Conservation (phyloP, 2,329 filamentous ascomycete genomes). For the Aspergillus fijiensis region DNA sequence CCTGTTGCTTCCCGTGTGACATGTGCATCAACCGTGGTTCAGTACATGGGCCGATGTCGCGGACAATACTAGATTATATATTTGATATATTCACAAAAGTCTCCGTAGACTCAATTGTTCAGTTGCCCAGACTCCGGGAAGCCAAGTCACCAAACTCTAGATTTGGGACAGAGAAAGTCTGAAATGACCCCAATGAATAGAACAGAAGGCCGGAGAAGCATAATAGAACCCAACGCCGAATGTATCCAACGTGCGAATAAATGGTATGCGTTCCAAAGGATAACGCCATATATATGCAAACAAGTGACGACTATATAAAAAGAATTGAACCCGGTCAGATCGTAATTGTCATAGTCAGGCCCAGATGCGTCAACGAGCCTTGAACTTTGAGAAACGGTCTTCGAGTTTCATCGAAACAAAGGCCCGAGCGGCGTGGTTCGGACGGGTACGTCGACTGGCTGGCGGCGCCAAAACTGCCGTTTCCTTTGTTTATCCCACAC, state of each 20-base stretch:
- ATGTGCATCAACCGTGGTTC: background rate
- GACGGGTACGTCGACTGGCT: constrained; percentile 7
- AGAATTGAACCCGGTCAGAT: constrained; percentile 6
- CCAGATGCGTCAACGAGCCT: background rate
- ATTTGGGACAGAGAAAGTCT: background rate
- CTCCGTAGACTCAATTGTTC: background rate
- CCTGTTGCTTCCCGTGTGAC: background rate
- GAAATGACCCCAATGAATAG: constrained; percentile 16
- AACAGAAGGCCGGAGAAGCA: background rate
- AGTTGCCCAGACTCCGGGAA: background rate
- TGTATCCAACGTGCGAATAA: constrained; percentile 7
- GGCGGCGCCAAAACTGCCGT: background rate
- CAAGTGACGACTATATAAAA: constrained; percentile 2
- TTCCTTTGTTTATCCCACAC: constrained; percentile 5
- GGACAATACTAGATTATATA: background rate
- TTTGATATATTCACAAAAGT: background rate
- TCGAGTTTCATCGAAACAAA: constrained; percentile 6
- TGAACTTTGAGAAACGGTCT: background rate
- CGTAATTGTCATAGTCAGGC: constrained; percentile 10
- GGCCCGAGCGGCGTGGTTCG: constrained; percentile 13
- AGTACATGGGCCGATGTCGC: background rate
- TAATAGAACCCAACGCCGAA: constrained; percentile 6
- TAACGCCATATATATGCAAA: constrained; percentile 16
- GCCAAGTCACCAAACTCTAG: background rate
- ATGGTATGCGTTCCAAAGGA: constrained; percentile 5